These are phyloP conservation scores for Pelargonium myrrhifolium DNA, from an alignment of 441 rosid species.

Conservation along the genomic window DNA sequence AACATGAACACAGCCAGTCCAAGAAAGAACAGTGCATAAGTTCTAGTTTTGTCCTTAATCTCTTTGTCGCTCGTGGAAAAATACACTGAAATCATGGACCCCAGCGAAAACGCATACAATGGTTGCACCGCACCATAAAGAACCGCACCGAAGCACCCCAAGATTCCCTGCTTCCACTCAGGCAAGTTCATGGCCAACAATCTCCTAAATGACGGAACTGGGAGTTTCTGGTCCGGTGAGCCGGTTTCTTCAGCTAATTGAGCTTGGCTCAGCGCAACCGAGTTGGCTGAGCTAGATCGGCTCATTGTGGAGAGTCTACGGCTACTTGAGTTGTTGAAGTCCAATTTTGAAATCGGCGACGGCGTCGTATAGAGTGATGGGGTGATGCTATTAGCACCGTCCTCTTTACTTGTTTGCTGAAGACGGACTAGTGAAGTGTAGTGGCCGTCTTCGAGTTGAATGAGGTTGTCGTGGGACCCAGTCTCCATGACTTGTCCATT, in stretches of 20 bases:
- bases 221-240: neutral
- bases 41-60: constrained; percentile 14
- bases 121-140: constrained; percentile 61
- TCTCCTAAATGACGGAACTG: constrained; percentile 48
- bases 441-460: constrained; percentile 35
- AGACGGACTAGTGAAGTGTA: constrained; percentile 43
- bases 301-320: constrained; percentile 31
- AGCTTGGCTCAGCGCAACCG: constrained; percentile 26
- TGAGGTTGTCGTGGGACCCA: constrained; percentile 48
- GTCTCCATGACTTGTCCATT: constrained; percentile 51
- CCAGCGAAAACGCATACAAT: constrained; percentile 52
- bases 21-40: constrained; percentile 16
- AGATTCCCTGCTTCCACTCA: constrained; percentile 36
- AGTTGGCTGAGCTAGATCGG: constrained; percentile 49
- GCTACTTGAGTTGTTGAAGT: constrained; percentile 27
- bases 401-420: constrained; percentile 32
- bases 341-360: neutral
- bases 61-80: constrained; percentile 21
- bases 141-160: constrained; percentile 55
- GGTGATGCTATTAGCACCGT: constrained; percentile 18
- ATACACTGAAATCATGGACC: constrained; percentile 46
- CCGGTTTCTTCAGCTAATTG: constrained; percentile 18
- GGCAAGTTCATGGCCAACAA: constrained; percentile 51
- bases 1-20: constrained; percentile 16
- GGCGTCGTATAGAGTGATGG: constrained; percentile 18